Evolutionary conservation across 2,329 filamentous ascomycete genomes (phyloP).

Genomic region (Trichophyton benhamiae): DNA sequence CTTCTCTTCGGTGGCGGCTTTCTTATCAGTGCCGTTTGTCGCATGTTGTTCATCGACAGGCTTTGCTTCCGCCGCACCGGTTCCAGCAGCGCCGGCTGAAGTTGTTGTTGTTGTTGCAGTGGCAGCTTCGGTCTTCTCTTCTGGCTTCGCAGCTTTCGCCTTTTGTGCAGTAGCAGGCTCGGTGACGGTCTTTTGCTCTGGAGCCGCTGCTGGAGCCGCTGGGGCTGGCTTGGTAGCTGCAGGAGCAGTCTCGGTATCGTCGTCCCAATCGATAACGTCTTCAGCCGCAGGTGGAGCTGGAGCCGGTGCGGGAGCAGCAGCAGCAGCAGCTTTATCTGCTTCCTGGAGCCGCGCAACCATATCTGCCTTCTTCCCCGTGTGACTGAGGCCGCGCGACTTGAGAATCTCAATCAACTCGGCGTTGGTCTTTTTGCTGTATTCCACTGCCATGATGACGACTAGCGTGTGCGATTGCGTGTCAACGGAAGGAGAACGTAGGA

Average conservation of each 20-base stretch:
- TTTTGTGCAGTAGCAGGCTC: conserved; percentile 30
- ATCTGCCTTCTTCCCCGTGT: conserved; percentile 40
- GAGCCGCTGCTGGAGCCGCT: conserved; percentile 28
- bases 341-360: conserved; percentile 37
- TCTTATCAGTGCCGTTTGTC: conserved; percentile 14
- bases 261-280: conserved; percentile 36
- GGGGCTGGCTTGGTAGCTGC: conserved; percentile 28
- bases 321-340: conserved; percentile 33
- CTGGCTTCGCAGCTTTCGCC: conserved; percentile 25
- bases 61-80: conserved; percentile 11
- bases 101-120: not conserved
- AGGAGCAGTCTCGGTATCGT: conserved; percentile 26
- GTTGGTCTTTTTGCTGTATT: conserved; percentile 41
- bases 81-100: not conserved
- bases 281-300: conserved; percentile 17
- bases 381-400: conserved; percentile 36
- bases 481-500: not conserved
- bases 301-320: conserved; percentile 8
- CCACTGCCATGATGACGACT: conserved; percentile 25
- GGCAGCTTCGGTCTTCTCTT: conserved; percentile 8
- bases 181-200: conserved; percentile 28
- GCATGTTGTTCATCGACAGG: conserved; percentile 12
- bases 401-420: conserved; percentile 39
- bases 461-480: not conserved
- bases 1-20: conserved; percentile 17